Conservation (phyloP, 805 yeast species). For the Candida broadrunensis region DNA sequence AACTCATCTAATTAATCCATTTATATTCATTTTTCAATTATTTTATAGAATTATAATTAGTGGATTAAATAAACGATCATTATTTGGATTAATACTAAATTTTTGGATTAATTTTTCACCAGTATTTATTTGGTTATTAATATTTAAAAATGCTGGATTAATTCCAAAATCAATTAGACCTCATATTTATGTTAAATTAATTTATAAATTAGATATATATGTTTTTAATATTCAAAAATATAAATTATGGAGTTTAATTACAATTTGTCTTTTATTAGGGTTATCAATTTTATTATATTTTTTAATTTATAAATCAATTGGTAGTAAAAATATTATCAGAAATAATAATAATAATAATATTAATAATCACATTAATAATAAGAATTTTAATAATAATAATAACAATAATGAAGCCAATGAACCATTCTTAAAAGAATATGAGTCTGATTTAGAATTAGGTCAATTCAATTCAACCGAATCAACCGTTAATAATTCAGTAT, state of each 20-base stretch:
- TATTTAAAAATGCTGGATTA: slow-evolving; percentile 57
- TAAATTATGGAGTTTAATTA: background rate
- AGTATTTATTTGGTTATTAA: slow-evolving; percentile 51
- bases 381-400: background rate
- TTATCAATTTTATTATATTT: slow-evolving; percentile 3
- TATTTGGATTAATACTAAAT: slow-evolving; percentile 38
- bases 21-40: slow-evolving; percentile 8
- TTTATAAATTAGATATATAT: slow-evolving; percentile 38
- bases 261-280: background rate
- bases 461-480: background rate
- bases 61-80: slow-evolving; percentile 35
- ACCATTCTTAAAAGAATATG: background rate
- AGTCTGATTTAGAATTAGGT: background rate
- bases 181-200: slow-evolving; percentile 47
- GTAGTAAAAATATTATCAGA: background rate
- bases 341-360: background rate
- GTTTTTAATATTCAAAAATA: slow-evolving; percentile 22
- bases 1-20: slow-evolving; percentile 4
- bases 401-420: background rate
- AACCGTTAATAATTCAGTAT: background rate
- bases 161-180: slow-evolving; percentile 60
- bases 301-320: slow-evolving; percentile 1
- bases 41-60: slow-evolving; percentile 15
- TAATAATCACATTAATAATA: background rate
- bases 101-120: slow-evolving; percentile 52